A percentile compares a stretch with the other conserved stretches of the same genome.
phyloP scores from a whole-genome alignment of 129 eudicot genomes.

The Flaveria linearis region DNA sequence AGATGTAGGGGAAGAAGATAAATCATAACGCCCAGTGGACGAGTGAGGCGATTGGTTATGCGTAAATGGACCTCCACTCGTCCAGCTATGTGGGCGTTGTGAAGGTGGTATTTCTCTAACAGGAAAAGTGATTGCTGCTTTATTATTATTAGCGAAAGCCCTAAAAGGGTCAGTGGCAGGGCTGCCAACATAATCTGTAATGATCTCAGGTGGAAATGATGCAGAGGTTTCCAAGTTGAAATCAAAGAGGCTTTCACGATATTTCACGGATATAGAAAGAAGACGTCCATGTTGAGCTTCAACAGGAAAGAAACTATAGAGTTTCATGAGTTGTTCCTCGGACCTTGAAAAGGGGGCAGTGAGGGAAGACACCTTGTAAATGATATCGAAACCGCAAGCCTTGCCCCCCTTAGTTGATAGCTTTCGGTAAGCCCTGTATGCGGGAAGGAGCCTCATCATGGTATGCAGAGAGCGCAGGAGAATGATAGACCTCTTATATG shows the following conservation, averaged over 20 bases:
- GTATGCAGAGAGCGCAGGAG: slow-evolving; percentile 73
- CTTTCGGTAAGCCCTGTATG: slow-evolving; percentile 73
- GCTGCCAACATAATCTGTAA: slow-evolving; percentile 93
- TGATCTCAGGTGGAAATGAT: slow-evolving; percentile 80
- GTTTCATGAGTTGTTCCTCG: slow-evolving; percentile 75
- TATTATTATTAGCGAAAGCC: slow-evolving; percentile 57
- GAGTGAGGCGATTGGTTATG: slow-evolving; percentile 57
- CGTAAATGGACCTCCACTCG: slow-evolving; percentile 49
- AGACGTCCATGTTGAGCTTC: slow-evolving; percentile 86
- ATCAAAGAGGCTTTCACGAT: slow-evolving; percentile 71
- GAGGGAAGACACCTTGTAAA: slow-evolving; percentile 76
- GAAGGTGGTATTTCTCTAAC: slow-evolving; percentile 47
- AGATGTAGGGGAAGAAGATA: slow-evolving; percentile 50
- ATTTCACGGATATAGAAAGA: slow-evolving; percentile 71
- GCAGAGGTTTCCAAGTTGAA: slow-evolving; percentile 67
- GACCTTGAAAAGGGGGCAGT: slow-evolving; percentile 73
- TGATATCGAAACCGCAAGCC: slow-evolving; percentile 65
- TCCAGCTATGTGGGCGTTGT: slow-evolving; percentile 94
- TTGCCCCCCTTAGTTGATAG: slow-evolving; percentile 44
- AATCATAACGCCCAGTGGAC: slow-evolving; percentile 45
- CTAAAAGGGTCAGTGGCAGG: slow-evolving; percentile 93
- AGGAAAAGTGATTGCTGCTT: slow-evolving; percentile 41
- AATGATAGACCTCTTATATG: slow-evolving; percentile 77
- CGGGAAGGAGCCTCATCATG: slow-evolving; percentile 90
- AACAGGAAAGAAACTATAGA: slow-evolving; percentile 64